These are phyloP conservation scores for Astrephomene gubernaculifera DNA, from an alignment of 139 green algal species.

Conservation along the genomic window DNA sequence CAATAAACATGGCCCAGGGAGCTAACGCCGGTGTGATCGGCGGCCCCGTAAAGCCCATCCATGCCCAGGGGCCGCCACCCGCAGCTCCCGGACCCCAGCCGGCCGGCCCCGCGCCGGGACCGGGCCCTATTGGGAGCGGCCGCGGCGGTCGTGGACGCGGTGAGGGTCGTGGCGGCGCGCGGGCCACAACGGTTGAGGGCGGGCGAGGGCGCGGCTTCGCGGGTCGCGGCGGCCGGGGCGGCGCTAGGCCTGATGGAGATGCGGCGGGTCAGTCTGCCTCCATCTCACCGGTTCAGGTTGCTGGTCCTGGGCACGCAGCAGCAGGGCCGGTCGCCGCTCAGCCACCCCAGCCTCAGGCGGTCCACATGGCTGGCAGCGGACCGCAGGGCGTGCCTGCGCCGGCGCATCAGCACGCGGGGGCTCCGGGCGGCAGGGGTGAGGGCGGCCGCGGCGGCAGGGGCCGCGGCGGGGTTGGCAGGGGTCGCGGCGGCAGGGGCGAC, in stretches of 20 bases:
- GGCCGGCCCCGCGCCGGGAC: background rate
- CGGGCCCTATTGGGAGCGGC: background rate
- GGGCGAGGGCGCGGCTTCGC: conserved; percentile 34
- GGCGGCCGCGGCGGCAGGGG: conserved; percentile 16
- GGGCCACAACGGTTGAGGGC: conserved; percentile 9
- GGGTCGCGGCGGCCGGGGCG: conserved; percentile 10
- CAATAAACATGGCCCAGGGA: background rate
- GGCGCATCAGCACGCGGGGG: background rate
- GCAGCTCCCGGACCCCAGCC: background rate
- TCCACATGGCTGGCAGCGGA: background rate
- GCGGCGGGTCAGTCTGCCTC: background rate
- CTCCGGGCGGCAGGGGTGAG: background rate
- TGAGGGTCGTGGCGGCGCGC: background rate
- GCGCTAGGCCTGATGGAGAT: background rate
- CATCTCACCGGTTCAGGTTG: background rate
- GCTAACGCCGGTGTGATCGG: background rate
- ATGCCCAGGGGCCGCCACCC: background rate
- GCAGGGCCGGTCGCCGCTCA: background rate
- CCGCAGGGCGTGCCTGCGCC: background rate
- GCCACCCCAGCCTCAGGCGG: background rate
- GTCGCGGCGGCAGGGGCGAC: background rate
- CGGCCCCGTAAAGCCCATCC: conserved; percentile 4
- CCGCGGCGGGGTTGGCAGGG: background rate
- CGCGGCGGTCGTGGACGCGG: background rate
- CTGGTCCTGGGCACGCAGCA: background rate